These are phyloP conservation scores for Singerocomus inundabilis DNA, from an alignment of 1,284 basidiomycete genomes.

Conservation along the genomic window DNA sequence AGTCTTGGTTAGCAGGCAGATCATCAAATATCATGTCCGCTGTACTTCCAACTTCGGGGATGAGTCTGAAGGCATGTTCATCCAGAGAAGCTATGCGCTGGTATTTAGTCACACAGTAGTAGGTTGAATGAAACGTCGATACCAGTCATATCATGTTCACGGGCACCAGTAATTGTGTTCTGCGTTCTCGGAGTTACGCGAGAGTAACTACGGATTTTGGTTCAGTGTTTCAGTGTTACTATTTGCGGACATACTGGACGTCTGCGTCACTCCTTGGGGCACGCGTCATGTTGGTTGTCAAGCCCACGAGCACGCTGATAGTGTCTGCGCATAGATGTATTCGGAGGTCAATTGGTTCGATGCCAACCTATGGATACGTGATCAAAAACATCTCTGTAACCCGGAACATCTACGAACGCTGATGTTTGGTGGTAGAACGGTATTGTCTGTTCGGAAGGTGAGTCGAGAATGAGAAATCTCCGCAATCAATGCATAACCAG, in stretches of 20 bases:
- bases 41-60: slow-evolving; percentile 72
- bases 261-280: slow-evolving; percentile 39
- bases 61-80: slow-evolving; percentile 74
- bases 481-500: slow-evolving; percentile 67
- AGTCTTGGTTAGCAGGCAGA: slow-evolving; percentile 85
- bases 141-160: slow-evolving; percentile 36
- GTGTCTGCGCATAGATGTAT: slow-evolving; percentile 73
- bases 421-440: slow-evolving; percentile 34
- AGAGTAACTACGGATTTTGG: slow-evolving; percentile 13
- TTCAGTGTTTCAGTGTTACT: not conserved
- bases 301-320: slow-evolving; percentile 48
- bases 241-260: slow-evolving; percentile 37
- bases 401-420: slow-evolving; percentile 36
- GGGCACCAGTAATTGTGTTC: slow-evolving; percentile 5
- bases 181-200: slow-evolving; percentile 6
- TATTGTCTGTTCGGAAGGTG: slow-evolving; percentile 38
- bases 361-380: slow-evolving; percentile 39
- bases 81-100: slow-evolving; percentile 69
- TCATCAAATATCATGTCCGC: slow-evolving; percentile 93
- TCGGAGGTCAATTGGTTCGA: slow-evolving; percentile 48
- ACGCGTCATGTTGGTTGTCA: slow-evolving; percentile 48
- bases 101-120: slow-evolving; percentile 7
- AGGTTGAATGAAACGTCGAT: not conserved
- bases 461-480: slow-evolving; percentile 54
- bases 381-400: not conserved